Base-by-base conservation (phyloP, 192 early-diverging fungal genomes). In the Coemansia sp. region DNA sequence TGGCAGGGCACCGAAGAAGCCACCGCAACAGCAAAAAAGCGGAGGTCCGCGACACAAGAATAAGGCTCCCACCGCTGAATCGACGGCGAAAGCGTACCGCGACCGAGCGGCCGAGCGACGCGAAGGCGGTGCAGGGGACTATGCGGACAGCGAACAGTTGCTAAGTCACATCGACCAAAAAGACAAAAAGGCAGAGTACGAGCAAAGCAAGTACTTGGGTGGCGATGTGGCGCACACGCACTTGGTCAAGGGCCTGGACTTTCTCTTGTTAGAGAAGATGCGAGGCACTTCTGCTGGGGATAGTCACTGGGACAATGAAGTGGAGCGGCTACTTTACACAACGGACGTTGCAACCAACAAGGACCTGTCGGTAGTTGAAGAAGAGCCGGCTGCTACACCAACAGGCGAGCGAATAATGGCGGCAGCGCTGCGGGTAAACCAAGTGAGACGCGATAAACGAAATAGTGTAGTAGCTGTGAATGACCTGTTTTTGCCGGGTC, bases 31-130 rank as follows among this genome's bases (percentile, higher is more conserved):
- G 49, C 67, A 33, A 27, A 69, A n/a, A 31, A 24, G 39, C 68
- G 18, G n/a, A 70, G 44, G 43, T 31, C 20, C 47, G 58, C 43
- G 33, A 9, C 71, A 49, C 38, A 65, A 52, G 55, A 66, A 52
- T 41, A 44, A 38, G 27, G n/a, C 13, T 10, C 39, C 46, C 43
- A 60, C 66, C 20, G 2, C 46, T 41, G 20, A 40, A 50, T 22
- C 34, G 7, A 33, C 62, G 3, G 66, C 68, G 31, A 70, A 71
- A 24, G 55, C 62, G 31, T 97, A 96, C 73, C 92, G 96, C 43
- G 96, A 98, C 73, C 84, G 96, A 33, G 96, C 96, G n/a, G 92
- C 90, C 1, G 96, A 98, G 80, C 89, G 96, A 41, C 86, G 96
- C 10, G 76, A 89, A 64, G 90, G 88, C 27, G 77, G 75, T 44